Evolutionary conservation across 768 basidiomycete species (phyloP).

Genomic region (Boletus pseudo-olivaceus): DNA sequence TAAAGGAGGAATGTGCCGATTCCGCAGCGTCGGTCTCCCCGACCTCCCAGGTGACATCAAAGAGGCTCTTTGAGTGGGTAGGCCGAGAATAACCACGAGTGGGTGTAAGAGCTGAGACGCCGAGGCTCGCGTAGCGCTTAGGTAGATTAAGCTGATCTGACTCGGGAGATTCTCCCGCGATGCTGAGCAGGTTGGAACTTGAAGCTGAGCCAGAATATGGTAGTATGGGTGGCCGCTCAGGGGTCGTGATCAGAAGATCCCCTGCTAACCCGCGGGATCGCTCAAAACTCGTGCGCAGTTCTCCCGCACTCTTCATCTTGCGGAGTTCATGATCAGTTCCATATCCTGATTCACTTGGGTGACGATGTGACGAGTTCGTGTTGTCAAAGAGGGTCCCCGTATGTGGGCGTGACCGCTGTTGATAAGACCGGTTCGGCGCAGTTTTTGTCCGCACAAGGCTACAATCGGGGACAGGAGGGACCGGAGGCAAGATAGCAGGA

Average conservation of each 20-base stretch:
- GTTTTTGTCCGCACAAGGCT: constrained; percentile 70
- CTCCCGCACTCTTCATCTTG: constrained; percentile 86
- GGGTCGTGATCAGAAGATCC: constrained; percentile 31
- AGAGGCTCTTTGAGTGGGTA: constrained; percentile 40
- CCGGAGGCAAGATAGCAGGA: constrained; percentile 35
- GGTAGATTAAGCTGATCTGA: constrained; percentile 37
- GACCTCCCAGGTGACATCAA: constrained; percentile 48
- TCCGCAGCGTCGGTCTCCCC: constrained; percentile 8
- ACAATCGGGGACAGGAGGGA: constrained; percentile 30
- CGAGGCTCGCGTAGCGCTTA: constrained; percentile 68
- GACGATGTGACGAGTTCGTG: constrained; percentile 13
- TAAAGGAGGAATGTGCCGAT: constrained; percentile 23
- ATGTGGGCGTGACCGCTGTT: constrained; percentile 41
- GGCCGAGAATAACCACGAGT: constrained; percentile 36
- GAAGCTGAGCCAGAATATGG: constrained; percentile 62
- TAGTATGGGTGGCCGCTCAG: constrained; percentile 41
- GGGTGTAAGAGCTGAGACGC: constrained; percentile 40
- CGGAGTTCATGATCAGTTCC: constrained; percentile 60
- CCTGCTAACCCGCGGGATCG: constrained; percentile 23
- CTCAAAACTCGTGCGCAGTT: constrained; percentile 48
- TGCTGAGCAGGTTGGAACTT: constrained; percentile 59
- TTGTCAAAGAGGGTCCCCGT: constrained; percentile 27
- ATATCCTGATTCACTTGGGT: constrained; percentile 40
- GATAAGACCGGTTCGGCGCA: constrained; percentile 58
- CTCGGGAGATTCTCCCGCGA: constrained; percentile 30